Percentiles rank a stretch among this genome's conserved stretches.
Conservation (phyloP, 140 eudicot species). For the Anethum foeniculum region DNA sequence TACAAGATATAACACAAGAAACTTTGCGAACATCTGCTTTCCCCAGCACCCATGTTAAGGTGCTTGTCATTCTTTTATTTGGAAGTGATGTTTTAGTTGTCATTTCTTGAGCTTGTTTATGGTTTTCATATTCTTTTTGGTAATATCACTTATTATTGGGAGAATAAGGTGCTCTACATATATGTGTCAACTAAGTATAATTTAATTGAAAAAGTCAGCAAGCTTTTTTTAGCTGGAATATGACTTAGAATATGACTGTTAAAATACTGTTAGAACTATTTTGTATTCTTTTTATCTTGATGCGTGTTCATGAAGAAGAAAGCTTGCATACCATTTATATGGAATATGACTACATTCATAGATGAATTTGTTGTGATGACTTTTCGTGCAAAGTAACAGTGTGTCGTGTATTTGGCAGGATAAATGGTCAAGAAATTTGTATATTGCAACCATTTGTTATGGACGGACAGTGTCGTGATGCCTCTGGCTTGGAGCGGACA, state of each 20-base stretch:
- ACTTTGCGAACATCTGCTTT: constrained; percentile 50
- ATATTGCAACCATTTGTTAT: constrained; percentile 50
- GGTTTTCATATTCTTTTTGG: not conserved
- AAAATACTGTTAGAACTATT: no score
- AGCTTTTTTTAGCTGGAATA: not conserved
- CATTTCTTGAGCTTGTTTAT: not conserved
- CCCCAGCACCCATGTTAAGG: constrained; percentile 56
- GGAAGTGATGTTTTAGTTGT: not conserved
- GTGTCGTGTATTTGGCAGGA: constrained; percentile 30
- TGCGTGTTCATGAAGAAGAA: not conserved
- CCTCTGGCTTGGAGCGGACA: not conserved
- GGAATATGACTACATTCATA: not conserved
- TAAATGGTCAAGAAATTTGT: constrained; percentile 60
- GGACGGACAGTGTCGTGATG: constrained; percentile 51
- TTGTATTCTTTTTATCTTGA: no score
- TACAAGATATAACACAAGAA: constrained; percentile 49
- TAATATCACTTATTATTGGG: not conserved
- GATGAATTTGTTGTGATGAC: not conserved
- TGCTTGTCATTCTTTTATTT: constrained; percentile 5
- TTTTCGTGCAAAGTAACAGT: not conserved
- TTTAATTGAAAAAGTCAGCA: not conserved
- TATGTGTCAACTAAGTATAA: not conserved
- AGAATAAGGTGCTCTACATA: not conserved
- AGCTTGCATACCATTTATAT: not conserved
- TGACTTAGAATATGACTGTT: not conserved